These are phyloP conservation scores for Trypanosoma platydactyli DNA, from an alignment of 208 protist genomes.

Conservation along the genomic window DNA sequence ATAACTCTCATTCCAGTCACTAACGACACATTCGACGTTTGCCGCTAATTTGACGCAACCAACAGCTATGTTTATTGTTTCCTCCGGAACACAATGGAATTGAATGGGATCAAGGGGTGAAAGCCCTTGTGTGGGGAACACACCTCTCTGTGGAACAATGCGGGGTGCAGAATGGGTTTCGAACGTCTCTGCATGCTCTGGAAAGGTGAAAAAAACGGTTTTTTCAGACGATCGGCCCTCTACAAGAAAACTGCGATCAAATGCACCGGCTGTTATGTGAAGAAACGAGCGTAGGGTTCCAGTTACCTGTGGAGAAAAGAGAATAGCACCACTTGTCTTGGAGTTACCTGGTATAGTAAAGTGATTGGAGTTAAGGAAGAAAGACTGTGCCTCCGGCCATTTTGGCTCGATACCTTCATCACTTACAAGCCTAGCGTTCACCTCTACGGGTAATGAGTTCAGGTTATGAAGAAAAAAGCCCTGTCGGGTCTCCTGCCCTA, in stretches of 20 bases:
- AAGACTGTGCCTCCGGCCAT: constrained; percentile 39
- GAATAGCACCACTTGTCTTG: constrained; percentile 18
- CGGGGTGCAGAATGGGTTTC: constrained; percentile 5
- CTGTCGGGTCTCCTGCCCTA: constrained; percentile 29
- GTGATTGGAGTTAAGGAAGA: constrained; percentile 43
- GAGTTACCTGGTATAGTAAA: constrained; percentile 44
- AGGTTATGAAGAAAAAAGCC: constrained; percentile 53
- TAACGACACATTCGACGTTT: constrained; percentile 43
- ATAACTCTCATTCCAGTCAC: constrained; percentile 46
- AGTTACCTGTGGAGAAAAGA: constrained; percentile 41
- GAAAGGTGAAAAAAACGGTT: constrained; percentile 41
- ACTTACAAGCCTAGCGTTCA: constrained; percentile 35
- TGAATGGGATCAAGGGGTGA: constrained; percentile 34
- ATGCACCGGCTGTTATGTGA: constrained; percentile 39
- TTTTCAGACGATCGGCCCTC: constrained; percentile 31
- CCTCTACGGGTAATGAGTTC: constrained; percentile 55
- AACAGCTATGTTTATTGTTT: constrained; percentile 46
- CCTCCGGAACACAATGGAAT: constrained; percentile 40
- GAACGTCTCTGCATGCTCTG: background rate
- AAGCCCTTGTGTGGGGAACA: constrained; percentile 16
- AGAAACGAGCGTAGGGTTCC: constrained; percentile 24
- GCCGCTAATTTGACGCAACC: constrained; percentile 47
- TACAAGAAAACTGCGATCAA: constrained; percentile 36
- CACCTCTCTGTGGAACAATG: constrained; percentile 9
- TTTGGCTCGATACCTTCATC: constrained; percentile 9